These are phyloP conservation scores for Neoboletus magnificus DNA, from an alignment of 768 basidiomycete species.

Conservation along the genomic window DNA sequence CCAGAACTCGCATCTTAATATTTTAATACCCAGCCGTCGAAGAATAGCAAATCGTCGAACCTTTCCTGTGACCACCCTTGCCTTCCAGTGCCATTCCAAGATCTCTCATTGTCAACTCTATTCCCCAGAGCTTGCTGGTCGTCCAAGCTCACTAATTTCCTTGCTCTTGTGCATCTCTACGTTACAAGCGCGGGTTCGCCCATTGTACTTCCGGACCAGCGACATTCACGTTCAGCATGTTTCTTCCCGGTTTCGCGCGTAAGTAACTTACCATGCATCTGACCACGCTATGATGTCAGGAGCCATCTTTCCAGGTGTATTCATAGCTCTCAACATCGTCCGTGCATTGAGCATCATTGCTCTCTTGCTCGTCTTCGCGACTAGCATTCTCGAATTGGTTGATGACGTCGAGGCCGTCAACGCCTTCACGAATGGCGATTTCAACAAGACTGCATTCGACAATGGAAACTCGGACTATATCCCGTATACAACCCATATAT, in stretches of 20 bases:
- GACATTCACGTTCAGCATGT: constrained; percentile 11
- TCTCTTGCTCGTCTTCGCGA: constrained; percentile 77
- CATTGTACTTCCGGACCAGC: not conserved
- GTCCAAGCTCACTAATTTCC: constrained; percentile 12
- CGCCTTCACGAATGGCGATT: constrained; percentile 44
- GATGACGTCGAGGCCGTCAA: constrained; percentile 77
- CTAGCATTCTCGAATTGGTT: constrained; percentile 69
- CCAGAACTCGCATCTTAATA: constrained; percentile 1
- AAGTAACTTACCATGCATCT: constrained; percentile 1
- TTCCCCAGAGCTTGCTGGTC: constrained; percentile 26
- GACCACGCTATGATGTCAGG: not conserved
- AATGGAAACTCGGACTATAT: constrained; percentile 74
- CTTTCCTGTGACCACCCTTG: not conserved
- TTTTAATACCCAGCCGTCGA: constrained; percentile 2
- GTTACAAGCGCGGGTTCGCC: constrained; percentile 24
- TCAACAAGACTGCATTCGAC: constrained; percentile 36
- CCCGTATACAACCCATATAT: constrained; percentile 45
- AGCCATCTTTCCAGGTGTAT: constrained; percentile 38
- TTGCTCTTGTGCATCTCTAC: constrained; percentile 2
- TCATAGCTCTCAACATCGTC: constrained; percentile 75
- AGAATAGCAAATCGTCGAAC: not conserved
- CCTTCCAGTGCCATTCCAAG: not conserved
- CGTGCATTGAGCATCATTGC: constrained; percentile 74
- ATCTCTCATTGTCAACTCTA: not conserved
- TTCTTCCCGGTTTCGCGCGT: constrained; percentile 30